These are phyloP conservation scores for Mortierella sp. DNA, from an alignment of 371 early-diverging fungal genomes.

Conservation along the genomic window DNA sequence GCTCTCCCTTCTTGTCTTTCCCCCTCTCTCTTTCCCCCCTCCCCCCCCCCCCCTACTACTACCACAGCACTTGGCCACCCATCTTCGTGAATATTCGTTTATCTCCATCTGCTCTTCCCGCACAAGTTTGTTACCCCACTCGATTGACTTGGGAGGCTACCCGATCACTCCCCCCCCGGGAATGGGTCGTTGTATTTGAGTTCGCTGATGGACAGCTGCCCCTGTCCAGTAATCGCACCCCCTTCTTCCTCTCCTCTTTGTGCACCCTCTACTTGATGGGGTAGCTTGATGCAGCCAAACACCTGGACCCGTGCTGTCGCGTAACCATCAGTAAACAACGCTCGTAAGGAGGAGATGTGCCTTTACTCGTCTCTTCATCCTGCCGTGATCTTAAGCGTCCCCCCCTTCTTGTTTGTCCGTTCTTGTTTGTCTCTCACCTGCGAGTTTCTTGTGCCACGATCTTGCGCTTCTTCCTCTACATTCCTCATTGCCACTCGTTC, in stretches of 20 bases:
- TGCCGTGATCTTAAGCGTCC: not conserved
- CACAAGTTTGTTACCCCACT: constrained; percentile 4
- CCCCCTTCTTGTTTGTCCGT: not conserved
- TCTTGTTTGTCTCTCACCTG: constrained; percentile 1
- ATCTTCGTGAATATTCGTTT: too few species aligned
- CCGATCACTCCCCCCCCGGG: too few species aligned
- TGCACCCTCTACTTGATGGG: too few species aligned
- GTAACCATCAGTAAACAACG: too few species aligned
- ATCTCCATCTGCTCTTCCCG: not conserved
- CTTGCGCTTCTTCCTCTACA: constrained; percentile 3
- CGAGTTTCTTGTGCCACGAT: constrained; percentile 9
- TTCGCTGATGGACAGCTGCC: too few species aligned
- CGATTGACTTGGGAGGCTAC: not conserved
- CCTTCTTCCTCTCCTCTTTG: too few species aligned
- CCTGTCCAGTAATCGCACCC: too few species aligned
- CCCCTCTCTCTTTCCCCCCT: not conserved
- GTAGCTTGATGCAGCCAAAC: too few species aligned
- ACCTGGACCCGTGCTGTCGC: too few species aligned
- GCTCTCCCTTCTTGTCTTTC: not conserved
- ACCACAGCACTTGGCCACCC: too few species aligned
- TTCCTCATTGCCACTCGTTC: constrained; percentile 1
- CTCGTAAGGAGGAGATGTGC: too few species aligned
- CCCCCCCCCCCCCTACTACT: not conserved
- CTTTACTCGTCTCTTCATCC: not conserved
- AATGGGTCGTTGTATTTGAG: too few species aligned